These are phyloP conservation scores for Pyrrhoderma lamaoense DNA, from an alignment of 1,284 basidiomycete species.

Conservation along the genomic window DNA sequence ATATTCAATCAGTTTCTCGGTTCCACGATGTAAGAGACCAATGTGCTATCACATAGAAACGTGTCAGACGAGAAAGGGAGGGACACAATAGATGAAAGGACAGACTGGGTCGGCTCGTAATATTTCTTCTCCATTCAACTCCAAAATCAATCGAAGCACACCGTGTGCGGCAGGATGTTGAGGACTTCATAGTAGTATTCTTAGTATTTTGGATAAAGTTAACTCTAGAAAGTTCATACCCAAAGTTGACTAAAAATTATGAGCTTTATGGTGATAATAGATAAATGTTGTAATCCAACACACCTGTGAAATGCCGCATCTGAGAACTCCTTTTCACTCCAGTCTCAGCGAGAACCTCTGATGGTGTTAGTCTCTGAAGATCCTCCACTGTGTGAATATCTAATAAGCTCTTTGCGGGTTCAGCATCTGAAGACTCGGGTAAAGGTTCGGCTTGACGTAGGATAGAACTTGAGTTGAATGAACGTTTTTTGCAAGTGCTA, in stretches of 20 bases:
- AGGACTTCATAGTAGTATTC: slow-evolving; percentile 44
- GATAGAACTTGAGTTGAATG: slow-evolving; percentile 12
- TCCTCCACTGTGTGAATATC: slow-evolving; percentile 74
- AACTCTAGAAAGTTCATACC: slow-evolving; percentile 33
- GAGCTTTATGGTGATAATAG: background rate
- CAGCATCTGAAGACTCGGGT: slow-evolving; percentile 16
- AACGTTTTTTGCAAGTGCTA: slow-evolving; percentile 1
- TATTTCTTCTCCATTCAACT: slow-evolving; percentile 96
- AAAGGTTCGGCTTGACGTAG: slow-evolving; percentile 15
- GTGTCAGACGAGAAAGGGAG: slow-evolving; percentile 5
- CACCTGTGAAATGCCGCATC: slow-evolving; percentile 89
- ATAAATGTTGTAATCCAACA: slow-evolving; percentile 3
- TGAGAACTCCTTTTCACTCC: slow-evolving; percentile 70
- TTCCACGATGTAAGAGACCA: slow-evolving; percentile 94
- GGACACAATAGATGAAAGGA: slow-evolving; percentile 18
- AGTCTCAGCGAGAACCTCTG: slow-evolving; percentile 73
- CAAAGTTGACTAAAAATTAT: slow-evolving; percentile 71
- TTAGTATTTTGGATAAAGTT: background rate
- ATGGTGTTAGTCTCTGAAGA: slow-evolving; percentile 68
- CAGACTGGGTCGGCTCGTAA: slow-evolving; percentile 82
- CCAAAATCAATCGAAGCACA: slow-evolving; percentile 95
- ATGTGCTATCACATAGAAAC: slow-evolving; percentile 59
- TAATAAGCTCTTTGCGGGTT: slow-evolving; percentile 34
- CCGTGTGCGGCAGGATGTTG: slow-evolving; percentile 99
- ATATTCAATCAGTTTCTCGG: slow-evolving; percentile 98